phyloP scores from a whole-genome alignment of 1,139 yeast genomes.

The Wickerhamomyces sp. region DNA sequence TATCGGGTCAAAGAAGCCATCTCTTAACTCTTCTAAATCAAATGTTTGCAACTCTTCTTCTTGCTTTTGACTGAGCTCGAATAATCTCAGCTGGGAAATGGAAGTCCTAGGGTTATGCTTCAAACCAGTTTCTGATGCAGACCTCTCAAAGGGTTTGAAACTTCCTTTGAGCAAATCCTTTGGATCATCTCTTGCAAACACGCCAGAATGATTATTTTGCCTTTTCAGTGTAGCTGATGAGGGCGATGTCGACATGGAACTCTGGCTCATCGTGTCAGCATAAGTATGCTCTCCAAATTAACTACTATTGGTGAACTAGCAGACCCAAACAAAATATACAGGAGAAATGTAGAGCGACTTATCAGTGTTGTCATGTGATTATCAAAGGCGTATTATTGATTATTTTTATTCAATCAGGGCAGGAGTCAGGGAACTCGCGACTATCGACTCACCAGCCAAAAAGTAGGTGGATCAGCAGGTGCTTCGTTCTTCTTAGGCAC shows the following conservation, averaged over 20 bases:
- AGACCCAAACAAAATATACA: no score
- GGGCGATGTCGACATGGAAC: not conserved
- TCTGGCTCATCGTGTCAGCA: not conserved
- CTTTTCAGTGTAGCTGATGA: not conserved
- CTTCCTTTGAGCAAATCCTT: not conserved
- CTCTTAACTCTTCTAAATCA: constrained; percentile 39
- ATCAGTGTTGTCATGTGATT: no score
- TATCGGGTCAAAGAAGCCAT: constrained; percentile 45
- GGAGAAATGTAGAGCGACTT: no score
- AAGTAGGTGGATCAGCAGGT: no score
- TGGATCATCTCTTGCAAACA: not conserved
- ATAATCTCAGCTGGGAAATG: constrained; percentile 29
- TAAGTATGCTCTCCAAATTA: no score
- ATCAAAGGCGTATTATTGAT: no score
- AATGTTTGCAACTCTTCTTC: constrained; percentile 27
- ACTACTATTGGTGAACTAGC: no score
- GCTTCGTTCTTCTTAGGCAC: no score
- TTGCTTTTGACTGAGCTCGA: constrained; percentile 24
- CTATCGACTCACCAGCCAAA: no score
- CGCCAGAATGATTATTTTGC: not conserved
- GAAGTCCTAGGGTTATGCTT: constrained; percentile 24
- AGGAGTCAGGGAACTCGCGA: no score
- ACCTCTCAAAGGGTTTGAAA: not conserved
- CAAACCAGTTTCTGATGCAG: constrained; percentile 1
- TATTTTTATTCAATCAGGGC: no score